Evolutionary conservation across 1,139 yeast genomes (phyloP).

Genomic region (Yamadazyma membranifaciens): DNA sequence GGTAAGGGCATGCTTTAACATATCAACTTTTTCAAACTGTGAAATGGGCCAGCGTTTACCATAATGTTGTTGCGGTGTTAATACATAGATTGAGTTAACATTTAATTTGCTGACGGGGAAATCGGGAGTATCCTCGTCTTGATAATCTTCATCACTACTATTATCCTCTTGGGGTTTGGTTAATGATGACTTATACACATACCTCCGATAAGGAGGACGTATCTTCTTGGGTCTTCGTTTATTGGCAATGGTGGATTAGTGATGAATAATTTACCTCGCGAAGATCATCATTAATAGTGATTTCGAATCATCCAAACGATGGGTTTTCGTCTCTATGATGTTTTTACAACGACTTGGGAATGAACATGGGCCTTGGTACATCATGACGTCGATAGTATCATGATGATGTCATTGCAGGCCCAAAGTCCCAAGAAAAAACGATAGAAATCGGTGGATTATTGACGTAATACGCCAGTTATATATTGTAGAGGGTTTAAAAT

Average conservation of each 20-base stretch:
- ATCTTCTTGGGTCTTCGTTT: constrained; percentile 82
- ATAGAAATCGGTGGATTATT: too few relatives aligned
- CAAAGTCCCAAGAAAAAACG: too few relatives aligned
- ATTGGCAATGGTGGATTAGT: constrained; percentile 57
- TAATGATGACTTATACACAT: constrained; percentile 62
- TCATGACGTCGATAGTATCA: too few relatives aligned
- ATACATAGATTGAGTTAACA: constrained; percentile 36
- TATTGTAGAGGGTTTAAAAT: too few relatives aligned
- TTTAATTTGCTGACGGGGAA: constrained; percentile 27
- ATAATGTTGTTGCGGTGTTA: constrained; percentile 22
- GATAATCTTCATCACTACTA: constrained; percentile 32
- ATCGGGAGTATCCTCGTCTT: constrained; percentile 22
- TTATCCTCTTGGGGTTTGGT: constrained; percentile 18
- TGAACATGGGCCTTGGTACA: too few relatives aligned
- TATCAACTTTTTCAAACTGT: constrained; percentile 47
- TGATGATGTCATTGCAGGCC: too few relatives aligned
- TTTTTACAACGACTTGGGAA: too few relatives aligned
- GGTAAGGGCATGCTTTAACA: constrained; percentile 29
- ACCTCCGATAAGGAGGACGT: constrained; percentile 73
- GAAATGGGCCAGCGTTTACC: constrained; percentile 41
- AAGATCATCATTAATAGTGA: not conserved
- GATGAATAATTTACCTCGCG: constrained; percentile 15
- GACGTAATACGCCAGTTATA: too few relatives aligned
- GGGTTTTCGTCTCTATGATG: too few relatives aligned
- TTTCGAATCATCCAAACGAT: too few relatives aligned